phyloP scores from a whole-genome alignment of 2,329 filamentous ascomycete genomes.

The Pseudogymnoascus sp. region DNA sequence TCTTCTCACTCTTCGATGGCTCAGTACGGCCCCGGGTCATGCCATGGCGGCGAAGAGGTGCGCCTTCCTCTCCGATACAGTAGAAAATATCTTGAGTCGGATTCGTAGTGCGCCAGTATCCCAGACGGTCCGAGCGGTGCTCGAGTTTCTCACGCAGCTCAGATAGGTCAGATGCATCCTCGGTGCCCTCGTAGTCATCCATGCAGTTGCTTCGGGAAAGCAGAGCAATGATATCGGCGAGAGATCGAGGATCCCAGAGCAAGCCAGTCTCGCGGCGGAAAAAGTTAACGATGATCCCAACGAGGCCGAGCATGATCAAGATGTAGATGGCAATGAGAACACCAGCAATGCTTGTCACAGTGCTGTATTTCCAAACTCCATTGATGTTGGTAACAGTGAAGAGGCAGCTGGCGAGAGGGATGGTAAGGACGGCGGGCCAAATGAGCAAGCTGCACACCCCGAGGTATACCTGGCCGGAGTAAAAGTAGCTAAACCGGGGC shows the following conservation, averaged over 20 bases:
- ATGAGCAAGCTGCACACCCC: constrained; percentile 60
- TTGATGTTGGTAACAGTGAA: constrained; percentile 59
- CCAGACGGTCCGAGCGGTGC: constrained; percentile 63
- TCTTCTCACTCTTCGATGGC: constrained; percentile 30
- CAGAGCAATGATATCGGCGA: constrained; percentile 74
- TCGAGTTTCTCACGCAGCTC: constrained; percentile 48
- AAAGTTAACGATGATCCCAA: constrained; percentile 59
- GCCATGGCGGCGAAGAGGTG: constrained; percentile 43
- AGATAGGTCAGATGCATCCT: constrained; percentile 47
- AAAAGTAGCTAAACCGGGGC: constrained; percentile 60
- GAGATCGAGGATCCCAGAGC: constrained; percentile 74
- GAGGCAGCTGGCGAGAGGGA: constrained; percentile 72
- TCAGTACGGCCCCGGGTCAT: constrained; percentile 40
- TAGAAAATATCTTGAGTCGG: constrained; percentile 64
- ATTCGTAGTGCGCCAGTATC: constrained; percentile 73
- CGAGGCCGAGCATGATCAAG: constrained; percentile 51
- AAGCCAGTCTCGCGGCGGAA: constrained; percentile 61
- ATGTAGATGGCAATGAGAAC: constrained; percentile 67
- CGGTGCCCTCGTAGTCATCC: constrained; percentile 62
- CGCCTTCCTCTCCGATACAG: constrained; percentile 62
- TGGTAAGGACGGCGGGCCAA: constrained; percentile 72
- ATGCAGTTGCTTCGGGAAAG: constrained; percentile 75
- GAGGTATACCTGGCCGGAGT: constrained; percentile 59
- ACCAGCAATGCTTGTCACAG: constrained; percentile 74
- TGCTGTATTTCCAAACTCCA: constrained; percentile 68